Base-by-base conservation (phyloP, 2,329 filamentous ascomycete genomes). In the Sarocladiaceae sp. region DNA sequence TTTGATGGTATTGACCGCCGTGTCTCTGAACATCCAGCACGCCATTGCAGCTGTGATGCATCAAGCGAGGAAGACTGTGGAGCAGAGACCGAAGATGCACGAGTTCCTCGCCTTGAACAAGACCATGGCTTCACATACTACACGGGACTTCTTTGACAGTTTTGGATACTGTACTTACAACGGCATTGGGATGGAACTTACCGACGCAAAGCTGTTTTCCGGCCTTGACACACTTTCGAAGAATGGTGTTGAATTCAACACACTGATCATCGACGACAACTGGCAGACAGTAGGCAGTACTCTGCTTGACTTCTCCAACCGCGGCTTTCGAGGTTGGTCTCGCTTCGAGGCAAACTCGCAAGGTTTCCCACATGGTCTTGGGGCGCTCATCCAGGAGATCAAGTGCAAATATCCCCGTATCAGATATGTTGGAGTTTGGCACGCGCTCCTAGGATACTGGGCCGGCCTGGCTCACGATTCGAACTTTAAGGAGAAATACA, bases 261-360 rank as follows among this genome's bases (percentile, higher is more conserved):
- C 84, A 59, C 73, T 96, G 4, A 94, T 96, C 58, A 94, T 96
- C 56, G 91, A 96, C 61, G 91, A 96, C 64, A 93, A 92, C 60
- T 96, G 91, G 91, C 89, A 94, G 67, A 79, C 84, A n/a, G 74
- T 92, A 49, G 79, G 76, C 58, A 8, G 4, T n/a, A 53, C 52
- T 6, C 71, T 72, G 26, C 58, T 64, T 17, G 72, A 73, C 1
- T 60, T 73, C 13, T 69, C 71, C 18, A 73, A 76, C 15, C 10
- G 10, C 15, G 29, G 29, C 15, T 33, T 31, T 67, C 76, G 50
- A 76, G 82, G 31, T 92, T 87, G 89, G 80, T 80, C 13, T 78
- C 83, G n/a, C 96, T 96, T 56, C 90, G 96, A 64, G 90, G 90
- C 1, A 87, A 92, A 55, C 77, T 74, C 10, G 10, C 10, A 78